Percentiles rank a stretch among this genome's conserved stretches.
These are phyloP conservation scores for Ceratocystis variospora DNA, from an alignment of 2,329 filamentous ascomycete genomes.

Conservation along the genomic window DNA sequence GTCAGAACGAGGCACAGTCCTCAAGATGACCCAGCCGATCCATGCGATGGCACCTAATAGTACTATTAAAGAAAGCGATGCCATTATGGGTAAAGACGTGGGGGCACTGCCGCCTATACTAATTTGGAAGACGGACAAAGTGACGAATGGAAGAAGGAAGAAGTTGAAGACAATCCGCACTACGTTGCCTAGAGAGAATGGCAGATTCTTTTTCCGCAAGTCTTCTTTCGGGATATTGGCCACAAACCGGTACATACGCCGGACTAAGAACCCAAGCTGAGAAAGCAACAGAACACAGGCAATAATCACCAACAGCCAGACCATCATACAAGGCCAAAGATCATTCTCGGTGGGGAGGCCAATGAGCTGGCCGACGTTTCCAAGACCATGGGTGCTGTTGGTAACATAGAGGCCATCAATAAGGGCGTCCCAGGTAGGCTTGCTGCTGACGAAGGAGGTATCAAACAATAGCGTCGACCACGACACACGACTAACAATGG, in stretches of 20 bases:
- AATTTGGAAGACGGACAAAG: conserved; percentile 82
- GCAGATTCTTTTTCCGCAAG: conserved; percentile 76
- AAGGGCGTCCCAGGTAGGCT: conserved; percentile 50
- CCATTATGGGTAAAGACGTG: conserved; percentile 56
- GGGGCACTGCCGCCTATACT: conserved; percentile 58
- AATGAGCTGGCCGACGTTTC: conserved; percentile 64
- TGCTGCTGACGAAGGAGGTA: conserved; percentile 64
- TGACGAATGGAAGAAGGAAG: conserved; percentile 74
- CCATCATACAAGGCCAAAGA: conserved; percentile 86
- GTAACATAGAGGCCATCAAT: conserved; percentile 78
- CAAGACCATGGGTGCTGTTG: conserved; percentile 65
- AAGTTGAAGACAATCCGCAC: conserved; percentile 85
- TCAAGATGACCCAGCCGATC: conserved; percentile 68
- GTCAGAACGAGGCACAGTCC: conserved; percentile 67
- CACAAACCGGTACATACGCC: conserved; percentile 62
- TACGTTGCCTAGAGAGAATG: conserved; percentile 67
- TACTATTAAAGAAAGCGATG: conserved; percentile 58
- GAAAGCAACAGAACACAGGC: conserved; percentile 51
- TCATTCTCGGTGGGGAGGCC: conserved; percentile 66
- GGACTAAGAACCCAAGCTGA: conserved; percentile 61
- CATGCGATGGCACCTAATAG: conserved; percentile 63
- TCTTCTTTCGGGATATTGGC: conserved; percentile 70
- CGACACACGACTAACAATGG: conserved; percentile 69
- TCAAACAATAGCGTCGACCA: conserved; percentile 95
- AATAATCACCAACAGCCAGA: conserved; percentile 75